These are phyloP conservation scores for Colletotrichum sublineola DNA, from an alignment of 2,329 filamentous ascomycete species.

Conservation along the genomic window DNA sequence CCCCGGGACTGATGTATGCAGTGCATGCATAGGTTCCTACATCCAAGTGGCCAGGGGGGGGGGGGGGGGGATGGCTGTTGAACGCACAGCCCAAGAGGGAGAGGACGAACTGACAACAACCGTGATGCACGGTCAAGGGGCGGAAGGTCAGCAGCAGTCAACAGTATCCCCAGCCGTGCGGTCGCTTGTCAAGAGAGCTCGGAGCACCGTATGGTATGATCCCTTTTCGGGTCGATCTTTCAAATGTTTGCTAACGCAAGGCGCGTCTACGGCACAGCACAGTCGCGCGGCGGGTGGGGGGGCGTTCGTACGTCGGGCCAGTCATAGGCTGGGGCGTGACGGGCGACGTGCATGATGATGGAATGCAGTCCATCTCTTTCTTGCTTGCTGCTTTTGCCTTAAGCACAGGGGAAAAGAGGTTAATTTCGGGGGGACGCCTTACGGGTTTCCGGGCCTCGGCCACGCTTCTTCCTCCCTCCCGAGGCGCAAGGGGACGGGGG, in stretches of 20 bases:
- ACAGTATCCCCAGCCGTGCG: slow-evolving; percentile 22
- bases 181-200: slow-evolving; percentile 35
- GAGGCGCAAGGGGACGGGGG: background rate
- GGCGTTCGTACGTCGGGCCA: background rate
- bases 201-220: slow-evolving; percentile 29
- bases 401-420: slow-evolving; percentile 28
- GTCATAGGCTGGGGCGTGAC: background rate
- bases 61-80: background rate
- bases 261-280: slow-evolving; percentile 12
- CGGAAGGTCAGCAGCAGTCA: no score
- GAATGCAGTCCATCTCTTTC: slow-evolving; percentile 4
- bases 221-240: slow-evolving; percentile 26
- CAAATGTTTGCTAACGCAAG: slow-evolving; percentile 20
- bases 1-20: slow-evolving; percentile 3
- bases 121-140: slow-evolving; percentile 21
- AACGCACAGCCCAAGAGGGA: slow-evolving; percentile 2
- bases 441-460: slow-evolving; percentile 13
- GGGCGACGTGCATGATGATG: slow-evolving; percentile 22
- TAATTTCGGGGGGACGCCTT: slow-evolving; percentile 23
- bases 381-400: slow-evolving; percentile 19
- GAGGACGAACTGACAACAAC: slow-evolving; percentile 3
- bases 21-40: background rate
- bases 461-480: background rate
- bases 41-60: background rate
- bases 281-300: background rate